phyloP scores from a whole-genome alignment of 768 basidiomycete genomes.

The Naganishia vishniacii region DNA sequence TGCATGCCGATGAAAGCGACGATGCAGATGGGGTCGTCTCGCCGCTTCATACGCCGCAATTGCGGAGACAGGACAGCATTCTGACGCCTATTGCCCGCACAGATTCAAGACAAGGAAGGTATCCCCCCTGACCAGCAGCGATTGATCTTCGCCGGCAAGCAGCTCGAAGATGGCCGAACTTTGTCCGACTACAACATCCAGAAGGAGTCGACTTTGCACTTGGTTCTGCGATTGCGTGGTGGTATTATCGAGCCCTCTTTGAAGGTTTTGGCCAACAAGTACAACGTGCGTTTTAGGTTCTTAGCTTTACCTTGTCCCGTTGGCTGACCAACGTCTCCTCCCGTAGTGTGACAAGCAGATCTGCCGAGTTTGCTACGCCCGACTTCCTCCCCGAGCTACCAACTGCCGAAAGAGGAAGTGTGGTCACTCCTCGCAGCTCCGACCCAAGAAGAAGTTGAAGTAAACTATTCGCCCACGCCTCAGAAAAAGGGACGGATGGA shows the following conservation, averaged over 20 bases:
- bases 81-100: not conserved
- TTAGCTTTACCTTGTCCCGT: too few species aligned
- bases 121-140: constrained; percentile 53
- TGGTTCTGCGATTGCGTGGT: constrained; percentile 94
- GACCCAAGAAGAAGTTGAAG: constrained; percentile 89
- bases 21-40: constrained; percentile 2
- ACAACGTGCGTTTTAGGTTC: constrained; percentile 57
- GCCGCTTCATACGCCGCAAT: not conserved
- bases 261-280: constrained; percentile 92
- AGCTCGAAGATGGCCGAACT: constrained; percentile 52
- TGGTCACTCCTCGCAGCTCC: constrained; percentile 51
- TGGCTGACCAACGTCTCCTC: not conserved
- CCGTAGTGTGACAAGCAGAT: constrained; percentile 85
- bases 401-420: constrained; percentile 67
- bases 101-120: constrained; percentile 52
- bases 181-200: constrained; percentile 51
- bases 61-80: not conserved
- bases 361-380: constrained; percentile 99
- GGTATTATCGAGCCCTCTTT: constrained; percentile 99
- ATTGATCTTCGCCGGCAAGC: constrained; percentile 55
- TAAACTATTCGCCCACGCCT: constrained; percentile 51
- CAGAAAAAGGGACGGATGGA: not conserved
- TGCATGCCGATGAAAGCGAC: too few species aligned
- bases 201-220: constrained; percentile 85
- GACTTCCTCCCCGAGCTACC: constrained; percentile 97